Percentiles rank a stretch among this genome's conserved stretches.
These are phyloP conservation scores for Dictyophora rubrovolvata DNA, from an alignment of 768 basidiomycete genomes.

Conservation along the genomic window DNA sequence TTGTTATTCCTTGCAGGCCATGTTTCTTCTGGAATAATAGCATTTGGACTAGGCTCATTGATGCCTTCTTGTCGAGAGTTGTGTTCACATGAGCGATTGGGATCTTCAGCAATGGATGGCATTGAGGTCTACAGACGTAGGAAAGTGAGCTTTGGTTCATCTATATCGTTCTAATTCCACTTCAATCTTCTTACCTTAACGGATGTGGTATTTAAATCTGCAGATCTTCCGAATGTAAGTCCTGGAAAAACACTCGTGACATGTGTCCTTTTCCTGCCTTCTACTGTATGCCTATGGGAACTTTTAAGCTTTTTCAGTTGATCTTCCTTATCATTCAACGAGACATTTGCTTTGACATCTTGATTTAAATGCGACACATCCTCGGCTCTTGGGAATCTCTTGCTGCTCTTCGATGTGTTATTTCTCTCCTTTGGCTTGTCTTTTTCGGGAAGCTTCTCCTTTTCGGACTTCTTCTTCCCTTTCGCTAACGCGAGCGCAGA, in stretches of 20 bases:
- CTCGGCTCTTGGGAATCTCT: not conserved
- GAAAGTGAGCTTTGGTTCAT: constrained; percentile 7
- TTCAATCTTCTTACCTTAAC: not conserved
- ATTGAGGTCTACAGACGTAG: constrained; percentile 4
- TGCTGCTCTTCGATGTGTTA: not conserved
- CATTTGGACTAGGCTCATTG: not conserved
- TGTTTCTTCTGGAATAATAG: not conserved
- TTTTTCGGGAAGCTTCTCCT: constrained; percentile 12
- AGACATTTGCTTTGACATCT: not conserved
- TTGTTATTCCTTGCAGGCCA: too few relatives aligned
- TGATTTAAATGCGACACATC: not conserved
- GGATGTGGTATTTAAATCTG: not conserved
- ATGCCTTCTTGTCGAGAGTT: not conserved
- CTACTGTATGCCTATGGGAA: constrained; percentile 19
- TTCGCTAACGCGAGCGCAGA: not conserved
- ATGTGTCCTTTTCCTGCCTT: constrained; percentile 44
- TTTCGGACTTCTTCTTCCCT: constrained; percentile 18
- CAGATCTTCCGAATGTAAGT: not conserved
- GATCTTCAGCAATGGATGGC: not conserved
- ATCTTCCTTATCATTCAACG: constrained; percentile 15
- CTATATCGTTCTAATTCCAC: not conserved
- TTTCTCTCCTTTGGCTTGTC: not conserved
- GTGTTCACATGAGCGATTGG: constrained; percentile 9
- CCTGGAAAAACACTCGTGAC: constrained; percentile 54
- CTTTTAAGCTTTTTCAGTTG: constrained; percentile 17